Conservation (phyloP, 2,329 filamentous ascomycete genomes). For the Colletotrichum zoysiae region DNA sequence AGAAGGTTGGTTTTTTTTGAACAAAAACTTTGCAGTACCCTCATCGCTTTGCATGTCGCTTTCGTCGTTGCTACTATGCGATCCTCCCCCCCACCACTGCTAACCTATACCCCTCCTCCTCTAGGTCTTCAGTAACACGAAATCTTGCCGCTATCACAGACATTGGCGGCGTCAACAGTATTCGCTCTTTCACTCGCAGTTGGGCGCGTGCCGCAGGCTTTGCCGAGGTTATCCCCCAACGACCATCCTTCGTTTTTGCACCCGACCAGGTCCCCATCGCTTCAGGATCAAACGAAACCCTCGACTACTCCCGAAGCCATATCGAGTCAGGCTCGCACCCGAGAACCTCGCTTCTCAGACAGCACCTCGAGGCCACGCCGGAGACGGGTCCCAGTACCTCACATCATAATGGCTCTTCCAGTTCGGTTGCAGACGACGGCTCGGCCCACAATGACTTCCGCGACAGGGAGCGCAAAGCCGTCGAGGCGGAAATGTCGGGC, state of each 20-base stretch:
- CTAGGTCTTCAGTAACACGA: conserved; percentile 70
- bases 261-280: conserved; percentile 65
- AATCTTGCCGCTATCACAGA: conserved; percentile 72
- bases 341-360: conserved; percentile 62
- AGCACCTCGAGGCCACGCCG: conserved; percentile 61
- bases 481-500: conserved; percentile 59
- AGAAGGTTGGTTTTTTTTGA: conserved; percentile 51
- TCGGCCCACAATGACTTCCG: conserved; percentile 49
- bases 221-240: conserved; percentile 85
- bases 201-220: conserved; percentile 94
- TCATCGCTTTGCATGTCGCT: conserved; percentile 1
- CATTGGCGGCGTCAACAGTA: conserved; percentile 91
- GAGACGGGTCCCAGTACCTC: conserved; percentile 29
- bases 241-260: conserved; percentile 78
- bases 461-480: conserved; percentile 62
- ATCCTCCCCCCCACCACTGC: conserved; percentile 11
- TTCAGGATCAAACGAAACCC: conserved; percentile 49
- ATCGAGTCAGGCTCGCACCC: conserved; percentile 53
- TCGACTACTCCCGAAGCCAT: conserved; percentile 57
- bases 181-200: conserved; percentile 91
- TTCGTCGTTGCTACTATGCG: conserved; percentile 44
- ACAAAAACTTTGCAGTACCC: neutral
- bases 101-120: conserved; percentile 19
- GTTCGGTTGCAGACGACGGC: conserved; percentile 37
- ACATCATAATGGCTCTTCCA: conserved; percentile 35